Conservation (phyloP, 805 yeast species). For the Ogataea siamensis region DNA sequence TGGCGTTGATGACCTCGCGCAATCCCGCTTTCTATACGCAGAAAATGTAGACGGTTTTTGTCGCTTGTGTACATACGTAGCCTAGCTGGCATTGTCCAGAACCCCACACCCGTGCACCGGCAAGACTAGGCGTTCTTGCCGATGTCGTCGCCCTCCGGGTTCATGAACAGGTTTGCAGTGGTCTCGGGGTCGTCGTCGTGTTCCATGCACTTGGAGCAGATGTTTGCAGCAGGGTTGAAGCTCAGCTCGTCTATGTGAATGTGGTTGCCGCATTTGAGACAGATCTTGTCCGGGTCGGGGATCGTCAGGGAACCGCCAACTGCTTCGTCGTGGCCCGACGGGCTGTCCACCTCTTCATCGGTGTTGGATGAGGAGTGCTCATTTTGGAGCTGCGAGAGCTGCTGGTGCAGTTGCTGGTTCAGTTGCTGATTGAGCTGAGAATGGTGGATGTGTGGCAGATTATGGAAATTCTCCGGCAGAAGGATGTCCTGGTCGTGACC, state of each 20-base stretch:
- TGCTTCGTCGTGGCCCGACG: conserved; percentile 14
- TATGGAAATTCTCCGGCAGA: conserved; percentile 14
- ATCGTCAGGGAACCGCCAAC: conserved; percentile 26
- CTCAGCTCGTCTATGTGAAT: conserved; percentile 31
- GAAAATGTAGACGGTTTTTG: neutral
- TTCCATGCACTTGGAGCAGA: conserved; percentile 27
- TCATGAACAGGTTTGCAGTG: conserved; percentile 25
- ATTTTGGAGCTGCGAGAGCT: conserved; percentile 13
- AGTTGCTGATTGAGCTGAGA: conserved; percentile 33
- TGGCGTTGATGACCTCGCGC: neutral
- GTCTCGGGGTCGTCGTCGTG: conserved; percentile 18
- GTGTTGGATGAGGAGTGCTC: conserved; percentile 15
- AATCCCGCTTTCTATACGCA: neutral
- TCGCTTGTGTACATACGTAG: neutral
- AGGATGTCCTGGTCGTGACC: conserved; percentile 15
- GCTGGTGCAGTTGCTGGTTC: conserved; percentile 28
- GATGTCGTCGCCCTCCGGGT: conserved; percentile 24
- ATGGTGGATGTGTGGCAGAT: conserved; percentile 27
- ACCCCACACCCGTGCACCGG: conserved; percentile 7
- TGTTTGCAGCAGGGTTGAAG: conserved; percentile 28
- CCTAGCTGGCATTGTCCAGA: neutral
- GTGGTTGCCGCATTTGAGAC: conserved; percentile 28
- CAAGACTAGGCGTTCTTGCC: conserved; percentile 7
- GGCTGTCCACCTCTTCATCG: conserved; percentile 14
- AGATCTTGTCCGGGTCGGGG: conserved; percentile 29